Percentiles rank a stretch among this genome's conserved stretches.
Conservation (phyloP, 2,329 filamentous ascomycete species). For the Phaeomoniella chlamydospora region DNA sequence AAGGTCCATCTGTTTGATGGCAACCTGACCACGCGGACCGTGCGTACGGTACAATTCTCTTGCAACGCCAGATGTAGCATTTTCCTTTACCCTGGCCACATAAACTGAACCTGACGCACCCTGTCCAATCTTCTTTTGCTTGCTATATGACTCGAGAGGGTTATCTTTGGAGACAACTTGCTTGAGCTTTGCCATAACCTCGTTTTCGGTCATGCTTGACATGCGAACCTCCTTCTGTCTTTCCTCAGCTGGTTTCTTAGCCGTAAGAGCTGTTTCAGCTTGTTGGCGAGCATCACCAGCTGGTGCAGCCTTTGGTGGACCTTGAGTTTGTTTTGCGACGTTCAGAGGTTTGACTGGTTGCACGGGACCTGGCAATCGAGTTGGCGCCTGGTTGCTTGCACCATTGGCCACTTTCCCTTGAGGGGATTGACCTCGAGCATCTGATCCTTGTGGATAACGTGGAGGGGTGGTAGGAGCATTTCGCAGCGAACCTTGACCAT, state of each 20-base stretch:
- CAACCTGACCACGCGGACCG: conserved; percentile 74
- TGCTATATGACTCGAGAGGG: conserved; percentile 88
- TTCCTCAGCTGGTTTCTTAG: conserved; percentile 58
- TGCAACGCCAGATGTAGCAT: conserved; percentile 66
- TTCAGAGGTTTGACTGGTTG: conserved; percentile 62
- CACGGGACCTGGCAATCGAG: conserved; percentile 41
- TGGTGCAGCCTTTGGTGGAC: conserved; percentile 29
- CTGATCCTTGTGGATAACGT: conserved; percentile 17
- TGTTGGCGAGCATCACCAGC: conserved; percentile 61
- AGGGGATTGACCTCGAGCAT: conserved; percentile 22
- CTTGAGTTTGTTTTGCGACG: conserved; percentile 48
- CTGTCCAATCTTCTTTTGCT: conserved; percentile 99
- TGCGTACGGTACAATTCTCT: conserved; percentile 65
- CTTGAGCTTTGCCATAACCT: conserved; percentile 92
- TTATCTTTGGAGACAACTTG: conserved; percentile 93
- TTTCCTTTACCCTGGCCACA: conserved; percentile 87
- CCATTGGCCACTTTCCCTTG: conserved; percentile 27
- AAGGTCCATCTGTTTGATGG: conserved; percentile 99
- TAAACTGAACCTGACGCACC: conserved; percentile 97
- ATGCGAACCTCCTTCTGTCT: conserved; percentile 89
- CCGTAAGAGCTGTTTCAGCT: conserved; percentile 75
- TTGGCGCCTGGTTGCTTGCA: conserved; percentile 31
- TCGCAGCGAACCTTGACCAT: conserved; percentile 19
- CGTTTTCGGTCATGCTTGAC: conserved; percentile 93
- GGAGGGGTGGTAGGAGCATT: conserved; percentile 19